Evolutionary conservation across 352 stramenopile species (phyloP), one percentile per base, ranked within the genome.

Genomic region (Phytophthora pseudosyringae): DNA sequence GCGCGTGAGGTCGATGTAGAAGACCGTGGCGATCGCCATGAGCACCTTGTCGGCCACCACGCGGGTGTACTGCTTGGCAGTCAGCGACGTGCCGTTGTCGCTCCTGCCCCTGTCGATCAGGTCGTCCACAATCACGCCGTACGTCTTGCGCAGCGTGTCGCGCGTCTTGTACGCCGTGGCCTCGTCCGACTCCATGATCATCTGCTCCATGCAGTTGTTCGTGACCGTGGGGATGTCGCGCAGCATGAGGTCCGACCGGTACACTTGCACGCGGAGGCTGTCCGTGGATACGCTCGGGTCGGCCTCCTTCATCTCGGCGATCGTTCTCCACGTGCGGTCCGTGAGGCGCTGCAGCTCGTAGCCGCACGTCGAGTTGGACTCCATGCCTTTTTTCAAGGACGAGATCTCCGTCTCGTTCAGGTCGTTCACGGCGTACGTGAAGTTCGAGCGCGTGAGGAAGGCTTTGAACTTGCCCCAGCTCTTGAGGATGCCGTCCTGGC

Each of bases 191-290:
- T 72, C 68, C 12, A 51, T 21, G 18, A 69, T 72, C 62, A 76
- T 69, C 49, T 76, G 68, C 3, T 69, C 53, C 68, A 76, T 76
- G 35, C 68, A 76, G 46, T 76, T 76, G 41, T 76, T 76, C n/a
- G 68, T 76, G 9, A 68, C 52, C 0, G 52, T 69, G 0, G 68
- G 68, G 39, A 73, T 73, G 26, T 78, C 69, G 32, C 67, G 28
- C 28, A 76, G 5, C 68, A 73, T 73, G n/a, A 76, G 55, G 15
- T 73, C 64, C 4, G 68, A 76, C 26, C 58, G 59, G 52, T 72
- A 70, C 33, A 76, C 47, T 21, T 63, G 43, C 13, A 73, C 48
- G 3, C 64, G 68, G 2, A 76, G 51, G 1, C 55, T 26, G 9
- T 64, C 53, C 10, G 55, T n/a, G 3, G 63, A 58, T 12, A 76